phyloP scores from a whole-genome alignment of 257 asterid species.

The Rhazya stricta region DNA sequence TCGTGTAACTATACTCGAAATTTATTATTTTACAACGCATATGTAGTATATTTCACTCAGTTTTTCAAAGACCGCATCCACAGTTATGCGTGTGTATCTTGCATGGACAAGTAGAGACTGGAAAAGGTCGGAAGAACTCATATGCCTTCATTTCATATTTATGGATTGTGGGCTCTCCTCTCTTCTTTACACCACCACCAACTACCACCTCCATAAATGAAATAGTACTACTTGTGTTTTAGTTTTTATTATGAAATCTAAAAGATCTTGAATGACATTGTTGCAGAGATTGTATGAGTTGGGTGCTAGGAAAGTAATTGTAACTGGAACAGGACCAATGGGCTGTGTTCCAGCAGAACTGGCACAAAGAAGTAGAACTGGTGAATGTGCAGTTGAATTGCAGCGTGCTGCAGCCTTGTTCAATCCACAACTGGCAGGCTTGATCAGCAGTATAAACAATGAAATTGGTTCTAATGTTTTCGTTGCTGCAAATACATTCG shows the following conservation, averaged over 20 bases:
- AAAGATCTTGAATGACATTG: not conserved
- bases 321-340: slow-evolving; percentile 79
- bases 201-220: not conserved
- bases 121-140: too few relatives aligned
- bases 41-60: not conserved
- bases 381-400: slow-evolving; percentile 60
- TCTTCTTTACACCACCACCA: too few relatives aligned
- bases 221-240: not conserved
- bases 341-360: slow-evolving; percentile 87
- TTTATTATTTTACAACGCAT: not conserved
- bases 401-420: slow-evolving; percentile 50
- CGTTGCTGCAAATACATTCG: slow-evolving; percentile 54
- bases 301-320: slow-evolving; percentile 64
- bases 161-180: not conserved
- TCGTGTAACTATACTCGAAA: too few relatives aligned
- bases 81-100: not conserved
- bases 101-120: not conserved
- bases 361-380: slow-evolving; percentile 58
- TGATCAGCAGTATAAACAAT: slow-evolving; percentile 42
- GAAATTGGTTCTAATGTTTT: slow-evolving; percentile 56
- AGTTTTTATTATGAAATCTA: not conserved
- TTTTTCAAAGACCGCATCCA: too few relatives aligned
- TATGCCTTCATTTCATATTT: not conserved
- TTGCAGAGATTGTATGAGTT: slow-evolving; percentile 54
- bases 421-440: slow-evolving; percentile 54